These are phyloP conservation scores for Diaporthe humulicola DNA, from an alignment of 2,329 filamentous ascomycete genomes.

Conservation along the genomic window DNA sequence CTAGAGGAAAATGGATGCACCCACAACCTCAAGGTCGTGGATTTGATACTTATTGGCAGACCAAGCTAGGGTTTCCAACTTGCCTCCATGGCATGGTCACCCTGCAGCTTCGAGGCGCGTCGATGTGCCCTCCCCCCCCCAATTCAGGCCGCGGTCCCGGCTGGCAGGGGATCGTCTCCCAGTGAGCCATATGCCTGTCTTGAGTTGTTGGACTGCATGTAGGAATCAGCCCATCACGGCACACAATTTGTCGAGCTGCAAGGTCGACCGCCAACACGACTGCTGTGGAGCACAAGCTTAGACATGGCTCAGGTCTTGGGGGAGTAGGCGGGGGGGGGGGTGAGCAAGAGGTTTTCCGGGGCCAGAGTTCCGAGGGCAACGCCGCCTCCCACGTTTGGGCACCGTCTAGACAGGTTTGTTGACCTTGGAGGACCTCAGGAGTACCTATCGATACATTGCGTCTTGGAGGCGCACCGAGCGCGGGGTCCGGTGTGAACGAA, in stretches of 20 bases:
- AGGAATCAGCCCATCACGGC: constrained; percentile 8
- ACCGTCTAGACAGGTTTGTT: not conserved
- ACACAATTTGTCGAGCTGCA: constrained; percentile 6
- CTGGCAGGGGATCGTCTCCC: too few relatives aligned
- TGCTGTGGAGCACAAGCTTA: not conserved
- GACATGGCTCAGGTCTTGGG: not conserved
- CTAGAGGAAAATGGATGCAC: too few relatives aligned
- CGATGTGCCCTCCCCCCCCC: not conserved
- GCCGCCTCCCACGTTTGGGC: not conserved
- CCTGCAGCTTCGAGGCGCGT: not conserved
- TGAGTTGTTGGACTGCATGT: not conserved
- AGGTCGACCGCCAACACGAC: constrained; percentile 11
- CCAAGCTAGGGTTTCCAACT: too few relatives aligned
- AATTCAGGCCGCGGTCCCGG: not conserved
- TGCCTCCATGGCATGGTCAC: not conserved
- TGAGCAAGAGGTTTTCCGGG: not conserved
- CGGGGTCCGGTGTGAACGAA: not conserved
- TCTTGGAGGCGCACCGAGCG: not conserved
- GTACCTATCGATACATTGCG: constrained; percentile 7
- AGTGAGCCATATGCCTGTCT: not conserved
- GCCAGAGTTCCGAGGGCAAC: not conserved
- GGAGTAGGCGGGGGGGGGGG: too few relatives aligned
- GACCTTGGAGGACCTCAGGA: not conserved
- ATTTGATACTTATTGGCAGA: too few relatives aligned
- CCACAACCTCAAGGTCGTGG: too few relatives aligned